Evolutionary conservation across 108 stramenopile genomes (phyloP).

Genomic region (Pseudonitzschia multiseries): DNA sequence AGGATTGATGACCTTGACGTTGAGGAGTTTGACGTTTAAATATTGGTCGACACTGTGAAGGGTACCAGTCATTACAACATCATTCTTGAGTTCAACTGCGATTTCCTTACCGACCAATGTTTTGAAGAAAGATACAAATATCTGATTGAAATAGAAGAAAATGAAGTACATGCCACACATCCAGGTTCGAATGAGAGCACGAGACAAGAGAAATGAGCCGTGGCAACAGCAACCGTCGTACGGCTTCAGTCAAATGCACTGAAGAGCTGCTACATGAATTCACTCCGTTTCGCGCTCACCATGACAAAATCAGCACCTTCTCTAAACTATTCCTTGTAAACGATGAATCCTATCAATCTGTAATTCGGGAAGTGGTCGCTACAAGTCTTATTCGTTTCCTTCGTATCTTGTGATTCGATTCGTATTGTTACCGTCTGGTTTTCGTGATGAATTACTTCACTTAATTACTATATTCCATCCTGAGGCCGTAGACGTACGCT

Average conservation of each 20-base stretch:
- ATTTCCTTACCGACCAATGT: conserved; percentile 99
- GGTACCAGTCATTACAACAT: conserved; percentile 93
- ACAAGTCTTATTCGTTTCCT: not conserved
- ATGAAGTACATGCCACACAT: too few relatives aligned
- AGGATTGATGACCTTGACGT: conserved; percentile 88
- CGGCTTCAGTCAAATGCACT: too few relatives aligned
- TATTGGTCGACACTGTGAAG: conserved; percentile 99
- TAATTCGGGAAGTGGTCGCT: not conserved
- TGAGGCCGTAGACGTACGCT: too few relatives aligned
- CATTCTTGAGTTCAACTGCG: conserved; percentile 98
- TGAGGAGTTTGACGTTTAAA: conserved; percentile 95
- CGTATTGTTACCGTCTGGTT: not conserved
- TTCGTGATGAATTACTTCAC: too few relatives aligned
- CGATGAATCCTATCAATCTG: not conserved
- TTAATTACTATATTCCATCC: too few relatives aligned
- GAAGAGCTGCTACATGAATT: not conserved
- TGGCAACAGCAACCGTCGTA: too few relatives aligned
- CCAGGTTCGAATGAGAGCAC: too few relatives aligned
- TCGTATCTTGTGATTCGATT: not conserved
- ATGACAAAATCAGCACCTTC: not conserved
- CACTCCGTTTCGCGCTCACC: not conserved
- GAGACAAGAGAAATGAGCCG: too few relatives aligned
- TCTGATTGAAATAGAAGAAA: conserved; percentile 39
- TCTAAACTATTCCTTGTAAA: not conserved
- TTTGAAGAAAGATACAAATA: conserved; percentile 99